Conservation (phyloP, 768 basidiomycete genomes). For the Boletus pseudo-olivaceus region DNA sequence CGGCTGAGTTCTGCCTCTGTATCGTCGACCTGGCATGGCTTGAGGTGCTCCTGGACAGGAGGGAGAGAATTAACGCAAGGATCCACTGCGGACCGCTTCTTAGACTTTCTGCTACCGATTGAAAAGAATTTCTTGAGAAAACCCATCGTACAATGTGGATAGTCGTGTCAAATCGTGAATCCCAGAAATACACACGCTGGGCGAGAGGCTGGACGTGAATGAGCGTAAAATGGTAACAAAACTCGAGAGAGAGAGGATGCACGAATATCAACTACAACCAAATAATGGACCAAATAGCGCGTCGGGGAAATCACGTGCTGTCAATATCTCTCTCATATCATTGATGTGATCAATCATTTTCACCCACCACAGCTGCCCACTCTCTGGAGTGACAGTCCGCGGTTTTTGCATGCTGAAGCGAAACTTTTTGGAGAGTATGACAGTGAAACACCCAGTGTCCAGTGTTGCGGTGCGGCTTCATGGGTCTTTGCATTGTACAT, state of each 20-base stretch:
- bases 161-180: conserved; percentile 29
- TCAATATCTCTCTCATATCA: neutral
- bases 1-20: conserved; percentile 41
- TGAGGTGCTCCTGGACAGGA: conserved; percentile 18
- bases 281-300: conserved; percentile 39
- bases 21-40: conserved; percentile 38
- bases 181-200: conserved; percentile 13
- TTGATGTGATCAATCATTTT: too few species aligned
- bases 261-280: conserved; percentile 37
- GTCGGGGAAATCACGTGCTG: conserved; percentile 18
- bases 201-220: conserved; percentile 25
- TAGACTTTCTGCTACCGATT: conserved; percentile 60
- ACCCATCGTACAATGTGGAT: conserved; percentile 44
- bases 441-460: conserved; percentile 18
- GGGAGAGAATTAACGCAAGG: conserved; percentile 28
- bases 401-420: too few species aligned
- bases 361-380: too few species aligned
- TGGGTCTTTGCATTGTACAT: too few species aligned
- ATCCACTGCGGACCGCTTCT: conserved; percentile 35
- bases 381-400: too few species aligned
- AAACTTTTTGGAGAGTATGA: too few species aligned
- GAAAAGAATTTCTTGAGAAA: conserved; percentile 71
- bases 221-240: conserved; percentile 21
- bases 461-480: conserved; percentile 17
- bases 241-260: neutral